Conservation (phyloP, 352 stramenopile species). For the Pythium aphanidermatum region DNA sequence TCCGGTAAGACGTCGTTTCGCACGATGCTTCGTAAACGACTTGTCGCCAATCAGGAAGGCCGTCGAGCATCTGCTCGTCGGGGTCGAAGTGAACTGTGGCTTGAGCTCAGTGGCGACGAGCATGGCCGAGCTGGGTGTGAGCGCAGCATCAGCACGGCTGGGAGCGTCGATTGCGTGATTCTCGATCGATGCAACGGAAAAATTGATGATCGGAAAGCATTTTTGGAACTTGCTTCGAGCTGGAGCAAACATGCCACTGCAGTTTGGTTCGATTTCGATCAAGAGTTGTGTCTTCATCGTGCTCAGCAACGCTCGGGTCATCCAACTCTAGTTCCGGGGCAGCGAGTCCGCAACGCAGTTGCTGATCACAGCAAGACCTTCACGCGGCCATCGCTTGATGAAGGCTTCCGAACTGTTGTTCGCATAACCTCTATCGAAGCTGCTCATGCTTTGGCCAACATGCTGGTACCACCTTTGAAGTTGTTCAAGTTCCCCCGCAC, state of each 20-base stretch:
- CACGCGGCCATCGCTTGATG: slow-evolving; percentile 24
- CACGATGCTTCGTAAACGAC: slow-evolving; percentile 33
- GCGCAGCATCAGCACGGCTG: slow-evolving; percentile 21
- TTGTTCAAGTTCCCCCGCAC: slow-evolving; percentile 62
- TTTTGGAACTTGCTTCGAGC: slow-evolving; percentile 33
- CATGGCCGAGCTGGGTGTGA: slow-evolving; percentile 32
- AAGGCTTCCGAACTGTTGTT: slow-evolving; percentile 50
- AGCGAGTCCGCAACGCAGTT: slow-evolving; percentile 35
- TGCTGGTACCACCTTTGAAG: slow-evolving; percentile 30
- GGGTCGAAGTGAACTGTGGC: too few relatives aligned
- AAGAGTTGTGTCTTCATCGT: slow-evolving; percentile 34
- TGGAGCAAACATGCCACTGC: slow-evolving; percentile 54
- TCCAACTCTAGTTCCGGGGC: slow-evolving; percentile 34
- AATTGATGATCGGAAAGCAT: slow-evolving; percentile 29
- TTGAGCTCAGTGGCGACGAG: slow-evolving; percentile 48
- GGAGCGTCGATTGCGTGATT: slow-evolving; percentile 22
- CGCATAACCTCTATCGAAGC: slow-evolving; percentile 46
- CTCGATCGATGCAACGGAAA: slow-evolving; percentile 57
- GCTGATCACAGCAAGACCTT: slow-evolving; percentile 37
- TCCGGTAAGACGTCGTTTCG: slow-evolving; percentile 63
- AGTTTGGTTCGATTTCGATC: slow-evolving; percentile 51
- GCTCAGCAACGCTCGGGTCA: slow-evolving; percentile 39
- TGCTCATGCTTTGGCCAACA: slow-evolving; percentile 23
- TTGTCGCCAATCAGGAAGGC: slow-evolving; percentile 5
- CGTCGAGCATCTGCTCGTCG: too few relatives aligned